phyloP scores from a whole-genome alignment of 1,284 basidiomycete species.

The Baeospora myosura region DNA sequence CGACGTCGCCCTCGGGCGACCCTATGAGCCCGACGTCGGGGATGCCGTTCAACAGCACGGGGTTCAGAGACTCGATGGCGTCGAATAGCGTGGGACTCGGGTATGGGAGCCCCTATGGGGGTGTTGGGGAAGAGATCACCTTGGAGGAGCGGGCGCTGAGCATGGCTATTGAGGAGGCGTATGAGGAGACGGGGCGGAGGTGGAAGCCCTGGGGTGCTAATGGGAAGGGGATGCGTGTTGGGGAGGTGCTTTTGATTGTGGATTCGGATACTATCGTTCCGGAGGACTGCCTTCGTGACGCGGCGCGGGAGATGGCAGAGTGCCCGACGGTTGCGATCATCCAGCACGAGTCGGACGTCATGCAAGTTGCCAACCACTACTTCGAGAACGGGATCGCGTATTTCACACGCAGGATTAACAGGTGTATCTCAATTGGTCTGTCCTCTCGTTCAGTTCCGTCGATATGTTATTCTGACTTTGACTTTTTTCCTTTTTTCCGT shows the following conservation, averaged over 20 bases:
- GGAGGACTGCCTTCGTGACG: slow-evolving; percentile 77
- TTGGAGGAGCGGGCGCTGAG: slow-evolving; percentile 49
- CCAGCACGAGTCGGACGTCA: slow-evolving; percentile 76
- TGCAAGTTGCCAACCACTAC: slow-evolving; percentile 77
- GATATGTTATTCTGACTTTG: neutral
- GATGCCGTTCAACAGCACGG: neutral
- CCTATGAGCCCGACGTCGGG: neutral
- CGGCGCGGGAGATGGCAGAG: slow-evolving; percentile 69
- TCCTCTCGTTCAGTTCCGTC: slow-evolving; percentile 7
- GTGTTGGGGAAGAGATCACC: slow-evolving; percentile 18
- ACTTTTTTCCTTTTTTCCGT: slow-evolving; percentile 2
- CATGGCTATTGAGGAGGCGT: slow-evolving; percentile 58
- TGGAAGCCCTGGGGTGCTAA: slow-evolving; percentile 65
- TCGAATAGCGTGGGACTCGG: slow-evolving; percentile 13
- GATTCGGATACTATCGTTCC: slow-evolving; percentile 83
- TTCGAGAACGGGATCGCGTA: slow-evolving; percentile 78
- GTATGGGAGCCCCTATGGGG: slow-evolving; percentile 13
- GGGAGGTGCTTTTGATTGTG: slow-evolving; percentile 62
- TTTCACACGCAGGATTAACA: slow-evolving; percentile 70
- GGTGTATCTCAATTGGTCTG: slow-evolving; percentile 58
- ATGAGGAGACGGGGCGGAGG: slow-evolving; percentile 41
- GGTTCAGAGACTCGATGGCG: slow-evolving; percentile 13
- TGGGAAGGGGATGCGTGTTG: slow-evolving; percentile 48
- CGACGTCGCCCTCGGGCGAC: too few relatives aligned
- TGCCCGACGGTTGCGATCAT: slow-evolving; percentile 72